phyloP scores from a whole-genome alignment of 225 moss, liverwort and hornwort genomes.

The Pseudoscleropodium purum region DNA sequence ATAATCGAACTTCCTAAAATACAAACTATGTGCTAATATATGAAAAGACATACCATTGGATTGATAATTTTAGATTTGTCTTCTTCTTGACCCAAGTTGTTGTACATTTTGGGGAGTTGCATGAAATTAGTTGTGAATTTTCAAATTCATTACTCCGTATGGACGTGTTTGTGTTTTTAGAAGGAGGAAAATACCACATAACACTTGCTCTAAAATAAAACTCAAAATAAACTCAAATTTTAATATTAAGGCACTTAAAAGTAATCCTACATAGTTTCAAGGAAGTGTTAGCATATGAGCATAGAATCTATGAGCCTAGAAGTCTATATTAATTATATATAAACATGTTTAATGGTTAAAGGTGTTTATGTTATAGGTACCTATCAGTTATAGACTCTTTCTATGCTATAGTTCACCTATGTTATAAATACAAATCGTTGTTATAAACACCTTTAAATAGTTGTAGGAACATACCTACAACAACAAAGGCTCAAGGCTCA shows the following conservation, averaged over 20 bases:
- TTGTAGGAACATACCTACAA: no score
- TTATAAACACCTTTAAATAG: no score
- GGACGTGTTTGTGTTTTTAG: not conserved
- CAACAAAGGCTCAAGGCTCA: no score
- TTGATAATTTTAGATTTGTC: not conserved
- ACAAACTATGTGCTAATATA: not conserved
- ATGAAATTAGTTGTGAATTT: not conserved
- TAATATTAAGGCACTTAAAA: not conserved
- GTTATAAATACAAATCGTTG: no score
- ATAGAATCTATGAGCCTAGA: no score
- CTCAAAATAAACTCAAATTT: not conserved
- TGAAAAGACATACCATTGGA: not conserved
- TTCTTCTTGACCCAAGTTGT: not conserved
- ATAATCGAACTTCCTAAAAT: no score
- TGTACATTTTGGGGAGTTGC: accelerated
- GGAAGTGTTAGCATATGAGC: no score
- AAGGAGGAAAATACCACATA: accelerated
- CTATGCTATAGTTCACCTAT: no score
- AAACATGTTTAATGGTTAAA: no score
- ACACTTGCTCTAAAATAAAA: not conserved
- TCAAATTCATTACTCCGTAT: not conserved
- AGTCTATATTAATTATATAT: no score
- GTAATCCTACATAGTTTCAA: not conserved
- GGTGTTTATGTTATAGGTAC: no score
- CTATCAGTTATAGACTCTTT: no score